Evolutionary conservation across 495 filamentous ascomycete species (phyloP).

Genomic region (Trichoderma erinaceum): DNA sequence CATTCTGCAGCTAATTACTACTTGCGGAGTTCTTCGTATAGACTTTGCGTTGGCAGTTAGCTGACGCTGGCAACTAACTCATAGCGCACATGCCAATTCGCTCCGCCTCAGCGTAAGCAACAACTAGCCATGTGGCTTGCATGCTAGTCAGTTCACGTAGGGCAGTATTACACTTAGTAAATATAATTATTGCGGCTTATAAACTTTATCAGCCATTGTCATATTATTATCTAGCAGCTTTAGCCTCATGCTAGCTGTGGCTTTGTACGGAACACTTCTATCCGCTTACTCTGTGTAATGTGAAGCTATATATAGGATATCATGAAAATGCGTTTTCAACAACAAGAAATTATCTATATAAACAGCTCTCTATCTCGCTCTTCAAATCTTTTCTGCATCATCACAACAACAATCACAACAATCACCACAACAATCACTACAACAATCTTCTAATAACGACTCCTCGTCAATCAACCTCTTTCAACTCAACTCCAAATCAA

Average conservation of each 20-base stretch:
- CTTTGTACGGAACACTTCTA: conserved; percentile 10
- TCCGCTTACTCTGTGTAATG: not conserved
- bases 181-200: conserved; percentile 6
- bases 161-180: not conserved
- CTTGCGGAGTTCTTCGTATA: not conserved
- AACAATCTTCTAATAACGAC: not conserved
- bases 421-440: not conserved
- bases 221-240: not conserved
- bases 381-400: not conserved
- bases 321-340: not conserved
- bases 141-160: not conserved
- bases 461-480: not conserved
- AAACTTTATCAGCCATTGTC: not conserved
- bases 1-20: not conserved
- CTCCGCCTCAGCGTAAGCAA: conserved; percentile 7
- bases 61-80: not conserved
- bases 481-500: conserved; percentile 1
- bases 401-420: not conserved
- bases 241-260: conserved; percentile 9
- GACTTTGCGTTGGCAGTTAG: not conserved
- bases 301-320: not conserved
- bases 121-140: not conserved
- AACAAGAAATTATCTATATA: not conserved
- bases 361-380: conserved; percentile 2
- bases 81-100: not conserved